Percentiles rank a stretch among this genome's conserved stretches.
Conservation (phyloP, 331 rosid species). For the Pyrus hybrid region DNA sequence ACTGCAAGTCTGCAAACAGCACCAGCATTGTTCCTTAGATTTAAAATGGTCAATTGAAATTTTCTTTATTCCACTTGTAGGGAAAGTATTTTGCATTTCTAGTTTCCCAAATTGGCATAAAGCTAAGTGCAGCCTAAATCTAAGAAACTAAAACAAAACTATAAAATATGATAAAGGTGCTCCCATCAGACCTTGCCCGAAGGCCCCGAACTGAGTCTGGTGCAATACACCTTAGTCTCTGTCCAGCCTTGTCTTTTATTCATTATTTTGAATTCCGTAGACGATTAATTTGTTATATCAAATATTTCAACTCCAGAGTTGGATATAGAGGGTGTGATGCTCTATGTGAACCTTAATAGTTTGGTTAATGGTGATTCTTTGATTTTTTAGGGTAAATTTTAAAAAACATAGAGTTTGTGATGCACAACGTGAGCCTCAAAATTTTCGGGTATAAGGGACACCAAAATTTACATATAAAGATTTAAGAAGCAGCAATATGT, state of each 20-base stretch:
- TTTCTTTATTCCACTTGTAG: neutral
- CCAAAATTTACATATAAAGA: neutral
- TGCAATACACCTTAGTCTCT: neutral
- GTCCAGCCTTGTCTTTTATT: neutral
- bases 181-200: neutral
- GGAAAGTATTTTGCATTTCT: neutral
- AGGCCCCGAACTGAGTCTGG: neutral
- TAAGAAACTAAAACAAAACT: neutral
- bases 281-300: neutral
- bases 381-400: neutral
- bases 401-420: neutral
- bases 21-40: neutral
- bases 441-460: neutral
- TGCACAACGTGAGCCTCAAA: neutral
- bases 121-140: neutral
- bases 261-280: neutral
- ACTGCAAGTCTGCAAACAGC: neutral
- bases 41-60: neutral
- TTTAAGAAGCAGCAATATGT: neutral
- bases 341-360: neutral
- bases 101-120: neutral
- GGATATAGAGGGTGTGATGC: neutral
- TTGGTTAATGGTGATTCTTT: neutral
- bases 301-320: neutral
- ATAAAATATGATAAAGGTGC: neutral